These are phyloP conservation scores for Eucalyptus pauciflora DNA, from an alignment of 345 rosid genomes.

Conservation along the genomic window DNA sequence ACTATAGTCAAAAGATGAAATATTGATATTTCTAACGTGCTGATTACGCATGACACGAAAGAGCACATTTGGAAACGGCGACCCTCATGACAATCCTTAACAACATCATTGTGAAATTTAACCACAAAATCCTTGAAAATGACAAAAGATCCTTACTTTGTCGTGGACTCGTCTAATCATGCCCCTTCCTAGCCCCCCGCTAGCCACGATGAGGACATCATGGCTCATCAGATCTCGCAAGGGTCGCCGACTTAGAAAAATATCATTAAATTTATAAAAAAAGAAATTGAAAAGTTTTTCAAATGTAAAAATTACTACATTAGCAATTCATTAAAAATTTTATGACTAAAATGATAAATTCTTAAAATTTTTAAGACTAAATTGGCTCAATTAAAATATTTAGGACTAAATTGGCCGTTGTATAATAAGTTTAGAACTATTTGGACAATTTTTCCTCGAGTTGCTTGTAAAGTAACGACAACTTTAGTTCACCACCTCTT, in stretches of 20 bases:
- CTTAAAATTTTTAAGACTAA: background rate
- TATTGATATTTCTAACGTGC: background rate
- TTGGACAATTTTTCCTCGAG: too few species aligned
- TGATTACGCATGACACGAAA: background rate
- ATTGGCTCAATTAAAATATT: background rate
- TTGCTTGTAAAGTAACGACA: background rate
- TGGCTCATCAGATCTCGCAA: fast-evolving
- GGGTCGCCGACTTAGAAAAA: background rate
- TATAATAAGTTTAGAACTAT: too few species aligned
- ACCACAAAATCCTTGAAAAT: too few species aligned
- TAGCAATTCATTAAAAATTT: background rate
- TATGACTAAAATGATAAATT: too few species aligned
- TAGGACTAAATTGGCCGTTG: too few species aligned
- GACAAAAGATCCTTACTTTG: too few species aligned
- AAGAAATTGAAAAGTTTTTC: too few species aligned
- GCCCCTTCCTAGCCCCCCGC: too few species aligned
- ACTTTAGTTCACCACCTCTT: background rate
- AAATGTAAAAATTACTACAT: too few species aligned
- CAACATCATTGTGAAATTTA: background rate
- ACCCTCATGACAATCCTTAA: background rate
- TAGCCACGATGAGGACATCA: background rate
- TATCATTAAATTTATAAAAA: too few species aligned
- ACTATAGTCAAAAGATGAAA: background rate
- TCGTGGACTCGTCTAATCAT: too few species aligned
- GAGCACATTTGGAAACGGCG: background rate